Conservation (phyloP, 768 basidiomycete genomes). For the Naganishia kalamii region DNA sequence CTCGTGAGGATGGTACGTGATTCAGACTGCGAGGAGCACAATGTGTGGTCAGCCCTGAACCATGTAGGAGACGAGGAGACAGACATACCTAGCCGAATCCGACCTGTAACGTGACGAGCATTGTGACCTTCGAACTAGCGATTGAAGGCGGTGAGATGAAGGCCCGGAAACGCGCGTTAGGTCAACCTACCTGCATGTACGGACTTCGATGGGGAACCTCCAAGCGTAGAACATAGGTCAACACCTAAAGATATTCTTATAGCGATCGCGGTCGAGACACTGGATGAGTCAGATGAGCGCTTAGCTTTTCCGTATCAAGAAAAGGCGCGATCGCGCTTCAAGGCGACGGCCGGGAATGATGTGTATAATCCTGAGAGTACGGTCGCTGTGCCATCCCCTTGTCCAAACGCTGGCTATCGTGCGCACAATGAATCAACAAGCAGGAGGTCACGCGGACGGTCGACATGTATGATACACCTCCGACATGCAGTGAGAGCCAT, state of each 20-base stretch:
- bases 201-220: background rate
- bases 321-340: too few species aligned
- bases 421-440: too few species aligned
- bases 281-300: background rate
- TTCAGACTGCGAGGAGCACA: background rate
- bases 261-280: slow-evolving; percentile 1
- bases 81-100: slow-evolving; percentile 1
- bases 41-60: background rate
- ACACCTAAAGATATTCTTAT: slow-evolving; percentile 7
- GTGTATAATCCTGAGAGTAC: too few species aligned
- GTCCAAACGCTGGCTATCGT: too few species aligned
- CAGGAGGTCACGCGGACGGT: too few species aligned
- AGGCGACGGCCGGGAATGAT: too few species aligned
- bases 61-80: background rate
- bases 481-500: too few species aligned
- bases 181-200: slow-evolving; percentile 10
- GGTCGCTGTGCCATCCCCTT: too few species aligned
- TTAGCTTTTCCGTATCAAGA: too few species aligned
- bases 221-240: slow-evolving; percentile 11
- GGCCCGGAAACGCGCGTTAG: too few species aligned
- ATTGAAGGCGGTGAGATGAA: background rate
- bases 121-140: slow-evolving; percentile 47
- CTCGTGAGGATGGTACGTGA: slow-evolving; percentile 36
- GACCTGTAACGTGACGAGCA: slow-evolving; percentile 38
- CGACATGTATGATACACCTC: too few species aligned